phyloP scores from a whole-genome alignment of 2,329 filamentous ascomycete genomes.

The Furcasterigmium furcatum region DNA sequence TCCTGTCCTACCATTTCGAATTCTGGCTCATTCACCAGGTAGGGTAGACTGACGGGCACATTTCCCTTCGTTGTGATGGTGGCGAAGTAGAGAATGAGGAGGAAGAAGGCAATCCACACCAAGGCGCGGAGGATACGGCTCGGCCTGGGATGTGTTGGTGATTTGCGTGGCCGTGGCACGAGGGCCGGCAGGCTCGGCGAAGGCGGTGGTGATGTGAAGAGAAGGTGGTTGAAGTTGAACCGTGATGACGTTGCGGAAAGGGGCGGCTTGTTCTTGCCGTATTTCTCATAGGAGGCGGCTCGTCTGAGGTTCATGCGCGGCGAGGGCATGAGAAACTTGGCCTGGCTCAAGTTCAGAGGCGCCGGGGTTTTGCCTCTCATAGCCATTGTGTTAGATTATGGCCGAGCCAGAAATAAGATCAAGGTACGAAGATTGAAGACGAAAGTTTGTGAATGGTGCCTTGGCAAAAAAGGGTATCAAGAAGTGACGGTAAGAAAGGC shows the following conservation, averaged over 20 bases:
- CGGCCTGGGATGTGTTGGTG: slow-evolving; percentile 51
- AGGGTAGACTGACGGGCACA: slow-evolving; percentile 29
- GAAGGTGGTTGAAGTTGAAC: slow-evolving; percentile 65
- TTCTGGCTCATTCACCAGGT: slow-evolving; percentile 35
- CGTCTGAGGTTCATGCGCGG: slow-evolving; percentile 58
- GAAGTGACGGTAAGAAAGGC: not conserved
- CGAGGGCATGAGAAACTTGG: slow-evolving; percentile 49
- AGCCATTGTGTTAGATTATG: slow-evolving; percentile 5
- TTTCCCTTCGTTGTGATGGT: slow-evolving; percentile 25
- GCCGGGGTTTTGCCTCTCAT: slow-evolving; percentile 35
- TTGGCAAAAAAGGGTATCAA: not conserved
- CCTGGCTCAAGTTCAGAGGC: slow-evolving; percentile 38
- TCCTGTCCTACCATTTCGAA: slow-evolving; percentile 68
- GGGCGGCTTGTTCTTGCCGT: slow-evolving; percentile 35
- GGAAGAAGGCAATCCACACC: slow-evolving; percentile 48
- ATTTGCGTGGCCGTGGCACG: slow-evolving; percentile 62
- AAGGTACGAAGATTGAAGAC: too few species aligned
- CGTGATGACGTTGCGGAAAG: slow-evolving; percentile 59
- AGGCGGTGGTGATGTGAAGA: slow-evolving; percentile 63
- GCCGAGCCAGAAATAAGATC: not conserved
- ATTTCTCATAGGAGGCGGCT: slow-evolving; percentile 46
- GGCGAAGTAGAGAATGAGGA: slow-evolving; percentile 49
- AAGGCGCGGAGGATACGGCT: slow-evolving; percentile 55
- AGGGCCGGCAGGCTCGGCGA: slow-evolving; percentile 70
- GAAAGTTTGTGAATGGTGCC: too few species aligned